phyloP scores from a whole-genome alignment of 2,329 filamentous ascomycete species.

The Tolypocladium pustulatum region DNA sequence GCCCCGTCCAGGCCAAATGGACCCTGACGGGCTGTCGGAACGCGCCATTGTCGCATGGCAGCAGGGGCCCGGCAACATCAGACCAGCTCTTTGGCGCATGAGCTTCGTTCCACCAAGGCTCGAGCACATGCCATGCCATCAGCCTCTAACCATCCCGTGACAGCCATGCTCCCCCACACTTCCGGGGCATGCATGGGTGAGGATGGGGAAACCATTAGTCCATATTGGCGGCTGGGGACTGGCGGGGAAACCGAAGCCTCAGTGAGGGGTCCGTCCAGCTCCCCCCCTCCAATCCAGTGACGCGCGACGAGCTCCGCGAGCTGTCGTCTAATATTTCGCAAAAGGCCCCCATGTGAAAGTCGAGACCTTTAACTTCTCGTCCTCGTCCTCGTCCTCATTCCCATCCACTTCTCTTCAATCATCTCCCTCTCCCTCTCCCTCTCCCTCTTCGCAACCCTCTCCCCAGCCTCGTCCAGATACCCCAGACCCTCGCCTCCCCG shows the following conservation, averaged over 20 bases:
- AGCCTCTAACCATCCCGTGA: background rate
- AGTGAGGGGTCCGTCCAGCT: background rate
- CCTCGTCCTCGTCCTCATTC: background rate
- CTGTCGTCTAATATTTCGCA: background rate
- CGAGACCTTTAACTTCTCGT: background rate
- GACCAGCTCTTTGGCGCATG: no score
- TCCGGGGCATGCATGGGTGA: background rate
- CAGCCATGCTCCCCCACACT: background rate
- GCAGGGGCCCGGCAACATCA: background rate
- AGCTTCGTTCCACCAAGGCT: background rate
- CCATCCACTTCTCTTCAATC: no score
- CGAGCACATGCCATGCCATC: background rate
- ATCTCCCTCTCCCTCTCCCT: background rate
- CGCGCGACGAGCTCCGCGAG: background rate
- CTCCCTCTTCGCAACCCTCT: background rate
- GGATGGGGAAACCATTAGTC: background rate
- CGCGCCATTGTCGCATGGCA: background rate
- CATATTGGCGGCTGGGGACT: background rate
- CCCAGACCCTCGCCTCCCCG: background rate
- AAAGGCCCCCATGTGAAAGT: background rate
- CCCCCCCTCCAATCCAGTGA: background rate
- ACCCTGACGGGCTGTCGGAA: background rate
- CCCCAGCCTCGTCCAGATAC: background rate
- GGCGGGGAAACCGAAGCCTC: background rate
- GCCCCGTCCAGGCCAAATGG: background rate